phyloP scores from a whole-genome alignment of 2,329 filamentous ascomycete genomes.

The Fusarium pseudograminearum region DNA sequence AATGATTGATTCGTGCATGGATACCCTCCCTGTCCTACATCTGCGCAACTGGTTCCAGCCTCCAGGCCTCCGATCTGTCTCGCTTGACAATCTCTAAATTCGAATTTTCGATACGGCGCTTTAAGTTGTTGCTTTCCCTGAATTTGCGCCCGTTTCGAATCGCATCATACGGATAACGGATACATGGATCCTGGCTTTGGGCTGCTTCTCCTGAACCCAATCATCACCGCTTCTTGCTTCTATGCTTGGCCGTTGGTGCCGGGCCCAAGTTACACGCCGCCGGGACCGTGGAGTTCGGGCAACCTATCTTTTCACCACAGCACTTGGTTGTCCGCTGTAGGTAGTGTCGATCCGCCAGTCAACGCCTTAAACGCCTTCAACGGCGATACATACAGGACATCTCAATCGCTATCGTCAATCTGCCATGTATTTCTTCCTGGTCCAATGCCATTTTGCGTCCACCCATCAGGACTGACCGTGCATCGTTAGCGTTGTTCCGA shows the following conservation, averaged over 20 bases:
- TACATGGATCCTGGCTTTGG: conserved; percentile 16
- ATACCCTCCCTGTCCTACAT: conserved; percentile 7
- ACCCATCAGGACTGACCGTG: conserved; percentile 30
- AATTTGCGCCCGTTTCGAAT: conserved; percentile 20
- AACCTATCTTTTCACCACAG: conserved; percentile 2
- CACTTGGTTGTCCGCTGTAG: conserved; percentile 6
- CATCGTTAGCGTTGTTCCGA: conserved; percentile 39
- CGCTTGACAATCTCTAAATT: conserved; percentile 19
- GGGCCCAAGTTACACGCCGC: conserved; percentile 11
- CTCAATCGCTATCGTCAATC: conserved; percentile 22
- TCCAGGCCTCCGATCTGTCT: conserved; percentile 38
- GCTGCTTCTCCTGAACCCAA: conserved; percentile 17
- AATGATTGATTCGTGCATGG: conserved; percentile 14
- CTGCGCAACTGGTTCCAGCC: conserved; percentile 32
- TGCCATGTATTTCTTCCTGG: conserved; percentile 17
- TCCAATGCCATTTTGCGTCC: conserved; percentile 13
- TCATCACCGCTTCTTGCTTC: conserved; percentile 20
- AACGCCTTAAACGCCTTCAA: conserved; percentile 15
- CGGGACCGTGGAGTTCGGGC: background rate
- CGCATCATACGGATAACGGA: conserved; percentile 2
- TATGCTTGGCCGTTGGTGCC: conserved; percentile 16
- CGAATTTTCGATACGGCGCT: conserved; percentile 12
- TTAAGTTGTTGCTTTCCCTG: conserved; percentile 14
- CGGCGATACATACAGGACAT: conserved; percentile 15
- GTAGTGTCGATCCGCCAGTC: conserved; percentile 20